Base-by-base conservation (phyloP, 345 rosid species). In the Boechera stricta region DNA sequence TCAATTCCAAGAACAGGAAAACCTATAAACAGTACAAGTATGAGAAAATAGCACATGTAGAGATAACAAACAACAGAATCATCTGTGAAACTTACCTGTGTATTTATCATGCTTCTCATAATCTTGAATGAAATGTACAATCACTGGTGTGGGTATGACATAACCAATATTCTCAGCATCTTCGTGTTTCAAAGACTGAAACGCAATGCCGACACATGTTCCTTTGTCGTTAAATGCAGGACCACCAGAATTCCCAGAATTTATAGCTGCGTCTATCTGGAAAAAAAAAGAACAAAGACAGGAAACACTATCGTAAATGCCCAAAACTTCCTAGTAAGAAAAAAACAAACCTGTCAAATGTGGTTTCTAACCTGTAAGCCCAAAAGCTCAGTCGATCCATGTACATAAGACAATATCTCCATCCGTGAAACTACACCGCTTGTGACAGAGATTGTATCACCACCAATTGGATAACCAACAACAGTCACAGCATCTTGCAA, bases 401-500 rank as follows among this genome's bases (percentile, higher is more conserved):
- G 98, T 38, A 82, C 94, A 77, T 91, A 94, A 56, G 97, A 91
- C 44, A 94, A 81, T 45, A 91, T 89, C 90, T 91, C 98, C 77
- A 94, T 90, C 11, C 98, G 90, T 0, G 97, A 94, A 41, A 94
- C 97, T 67, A 94, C 98, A 64, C 97, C 97, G 64, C 98, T 94
- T 4, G 98, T 94, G 26, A 94, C 98, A 73, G 98, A 94, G 81
- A 94, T 89, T 2, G 98, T 94, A 69, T 94, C 98, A 10, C 98
- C 98, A 44, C 98, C 98, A 64, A 94, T 90, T 0, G 98, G 97
- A 58, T 94, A 94, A 55, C 98, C 98, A 29, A 94, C 98, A 73
- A 94, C 98, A 64, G 97, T 94, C 5, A 94, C 98, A 77, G 94
- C 98, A 78, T 94, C 96, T 80, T 94, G 98, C 72, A 94, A 90